Conservation (phyloP, 2,329 filamentous ascomycete species). For the Scytalidium sp. region DNA sequence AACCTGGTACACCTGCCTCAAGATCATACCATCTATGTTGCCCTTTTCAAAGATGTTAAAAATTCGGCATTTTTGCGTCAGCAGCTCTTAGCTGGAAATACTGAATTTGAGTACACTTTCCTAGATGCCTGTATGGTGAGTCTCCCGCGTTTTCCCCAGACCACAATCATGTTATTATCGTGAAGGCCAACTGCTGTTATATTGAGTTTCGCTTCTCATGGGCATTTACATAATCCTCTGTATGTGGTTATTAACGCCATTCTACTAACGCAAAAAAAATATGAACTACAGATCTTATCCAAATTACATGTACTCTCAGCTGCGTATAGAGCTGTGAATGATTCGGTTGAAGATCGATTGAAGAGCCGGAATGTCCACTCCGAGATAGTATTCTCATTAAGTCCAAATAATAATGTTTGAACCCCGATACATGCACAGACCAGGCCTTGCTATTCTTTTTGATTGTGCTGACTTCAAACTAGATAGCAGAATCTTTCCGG, state of each 20-base stretch:
- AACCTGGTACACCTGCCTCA: conserved; percentile 72
- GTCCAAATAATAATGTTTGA: conserved; percentile 50
- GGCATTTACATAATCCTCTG: not conserved
- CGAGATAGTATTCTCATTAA: conserved; percentile 53
- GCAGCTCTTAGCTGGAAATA: conserved; percentile 81
- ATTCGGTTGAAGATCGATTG: conserved; percentile 35
- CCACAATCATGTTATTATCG: not conserved
- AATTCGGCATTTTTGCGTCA: conserved; percentile 77
- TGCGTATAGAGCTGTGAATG: conserved; percentile 47
- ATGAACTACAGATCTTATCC: conserved; percentile 40
- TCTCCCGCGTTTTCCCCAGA: conserved; percentile 9
- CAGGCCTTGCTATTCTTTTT: not conserved
- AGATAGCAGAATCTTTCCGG: conserved; percentile 92
- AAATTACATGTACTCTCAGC: conserved; percentile 45
- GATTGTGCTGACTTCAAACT: conserved; percentile 5
- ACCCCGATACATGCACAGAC: conserved; percentile 1
- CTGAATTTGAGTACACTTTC: conserved; percentile 88
- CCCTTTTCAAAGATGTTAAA: conserved; percentile 70
- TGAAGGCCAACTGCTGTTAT: not conserved
- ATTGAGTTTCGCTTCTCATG: not conserved
- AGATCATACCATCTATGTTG: conserved; percentile 66
- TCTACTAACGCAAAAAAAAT: conserved; percentile 1
- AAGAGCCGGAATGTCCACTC: conserved; percentile 53
- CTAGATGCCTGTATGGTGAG: conserved; percentile 78
- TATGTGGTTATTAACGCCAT: conserved; percentile 11